Percentiles rank a stretch among this genome's conserved stretches.
These are phyloP conservation scores for Suillus variegatus DNA, from an alignment of 768 basidiomycete species.

Conservation along the genomic window DNA sequence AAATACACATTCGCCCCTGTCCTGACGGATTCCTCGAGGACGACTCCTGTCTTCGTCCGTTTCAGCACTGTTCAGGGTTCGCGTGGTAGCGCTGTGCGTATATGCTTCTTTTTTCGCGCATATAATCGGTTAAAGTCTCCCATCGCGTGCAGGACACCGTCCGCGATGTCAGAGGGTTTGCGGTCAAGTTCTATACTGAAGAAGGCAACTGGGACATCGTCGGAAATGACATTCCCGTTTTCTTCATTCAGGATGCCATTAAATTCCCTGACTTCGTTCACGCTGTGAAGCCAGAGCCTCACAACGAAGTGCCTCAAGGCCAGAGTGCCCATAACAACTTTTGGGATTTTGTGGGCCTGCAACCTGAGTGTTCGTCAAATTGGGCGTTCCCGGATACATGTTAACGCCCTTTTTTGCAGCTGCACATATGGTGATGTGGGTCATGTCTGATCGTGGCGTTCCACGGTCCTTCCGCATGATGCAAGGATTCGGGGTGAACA, in stretches of 20 bases:
- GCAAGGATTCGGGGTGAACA: conserved; percentile 89
- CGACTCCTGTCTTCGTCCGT: conserved; percentile 78
- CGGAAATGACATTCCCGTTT: conserved; percentile 81
- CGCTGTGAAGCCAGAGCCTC: conserved; percentile 83
- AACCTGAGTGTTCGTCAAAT: conserved; percentile 54
- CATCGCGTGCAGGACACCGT: conserved; percentile 59
- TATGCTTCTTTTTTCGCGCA: not conserved
- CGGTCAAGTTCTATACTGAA: conserved; percentile 77
- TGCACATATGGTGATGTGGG: conserved; percentile 81
- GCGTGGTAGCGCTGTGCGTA: conserved; percentile 75
- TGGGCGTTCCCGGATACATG: not conserved
- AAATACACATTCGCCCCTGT: conserved; percentile 73
- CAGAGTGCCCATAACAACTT: conserved; percentile 82
- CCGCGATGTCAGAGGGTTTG: conserved; percentile 87
- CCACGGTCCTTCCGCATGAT: conserved; percentile 88
- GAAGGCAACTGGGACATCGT: conserved; percentile 91
- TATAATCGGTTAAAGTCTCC: conserved; percentile 2
- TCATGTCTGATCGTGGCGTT: conserved; percentile 81
- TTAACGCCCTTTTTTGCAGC: conserved; percentile 34
- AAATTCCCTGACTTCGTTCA: conserved; percentile 89
- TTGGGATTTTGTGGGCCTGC: conserved; percentile 80
- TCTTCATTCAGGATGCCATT: conserved; percentile 80
- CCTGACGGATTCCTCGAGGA: conserved; percentile 69
- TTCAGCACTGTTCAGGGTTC: conserved; percentile 87
- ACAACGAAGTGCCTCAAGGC: conserved; percentile 75